Evolutionary conservation across 31 red algal species (phyloP).

Genomic region (Odonthalia washingtoniensis): DNA sequence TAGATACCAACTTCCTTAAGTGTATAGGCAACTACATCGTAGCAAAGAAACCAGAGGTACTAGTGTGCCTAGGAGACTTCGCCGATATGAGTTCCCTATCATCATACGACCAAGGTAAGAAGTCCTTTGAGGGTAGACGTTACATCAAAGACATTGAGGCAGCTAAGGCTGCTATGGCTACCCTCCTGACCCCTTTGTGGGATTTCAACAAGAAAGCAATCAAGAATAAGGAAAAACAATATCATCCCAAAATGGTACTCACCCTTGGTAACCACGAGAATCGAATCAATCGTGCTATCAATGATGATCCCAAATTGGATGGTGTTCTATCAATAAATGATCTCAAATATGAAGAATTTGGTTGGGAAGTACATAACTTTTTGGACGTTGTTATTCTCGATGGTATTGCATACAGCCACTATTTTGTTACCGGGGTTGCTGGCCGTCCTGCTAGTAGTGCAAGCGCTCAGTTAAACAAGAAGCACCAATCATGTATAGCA

Average conservation of each 20-base stretch:
- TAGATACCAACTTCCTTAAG: background rate
- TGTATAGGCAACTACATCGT: conserved; percentile 2
- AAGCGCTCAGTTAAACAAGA: conserved; percentile 10
- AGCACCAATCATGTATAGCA: background rate
- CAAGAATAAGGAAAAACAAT: conserved; percentile 10
- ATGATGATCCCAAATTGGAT: conserved; percentile 11
- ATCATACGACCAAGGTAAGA: conserved; percentile 20
- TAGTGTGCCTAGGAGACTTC: conserved; percentile 9
- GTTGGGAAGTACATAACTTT: conserved; percentile 10
- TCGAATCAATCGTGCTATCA: conserved; percentile 13
- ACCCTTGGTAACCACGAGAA: conserved; percentile 17
- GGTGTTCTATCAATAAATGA: background rate
- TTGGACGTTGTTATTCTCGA: conserved; percentile 6
- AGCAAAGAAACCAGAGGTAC: conserved; percentile 6
- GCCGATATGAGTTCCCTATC: conserved; percentile 9
- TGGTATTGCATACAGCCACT: conserved; percentile 23
- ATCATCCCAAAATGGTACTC: conserved; percentile 1
- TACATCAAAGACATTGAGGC: conserved; percentile 10
- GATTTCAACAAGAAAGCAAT: background rate
- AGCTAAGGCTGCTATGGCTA: conserved; percentile 9
- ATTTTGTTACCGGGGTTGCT: background rate
- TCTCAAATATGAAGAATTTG: conserved; percentile 1
- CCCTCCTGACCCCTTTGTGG: background rate
- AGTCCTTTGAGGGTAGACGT: conserved; percentile 16
- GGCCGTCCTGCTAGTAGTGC: conserved; percentile 18